A percentile compares a stretch with the other conserved stretches of the same genome.
These are phyloP conservation scores for Leptomonas pyrrhocoris DNA, from an alignment of 208 protist species.

Conservation along the genomic window DNA sequence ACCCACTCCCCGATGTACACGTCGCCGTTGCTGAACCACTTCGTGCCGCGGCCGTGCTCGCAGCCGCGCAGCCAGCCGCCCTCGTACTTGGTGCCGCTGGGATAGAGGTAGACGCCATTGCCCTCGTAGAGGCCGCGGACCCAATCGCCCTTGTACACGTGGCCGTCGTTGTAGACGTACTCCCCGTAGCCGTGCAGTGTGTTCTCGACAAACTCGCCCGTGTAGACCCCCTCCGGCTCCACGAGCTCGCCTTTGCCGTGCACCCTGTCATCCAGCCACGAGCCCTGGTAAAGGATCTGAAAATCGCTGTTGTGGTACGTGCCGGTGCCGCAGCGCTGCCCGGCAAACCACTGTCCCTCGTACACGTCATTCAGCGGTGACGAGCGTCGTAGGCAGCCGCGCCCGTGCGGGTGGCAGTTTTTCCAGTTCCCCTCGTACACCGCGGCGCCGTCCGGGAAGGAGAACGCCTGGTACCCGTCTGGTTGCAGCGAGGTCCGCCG, in stretches of 20 bases:
- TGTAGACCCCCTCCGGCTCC: conserved; percentile 80
- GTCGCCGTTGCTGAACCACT: conserved; percentile 82
- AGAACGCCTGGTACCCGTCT: conserved; percentile 83
- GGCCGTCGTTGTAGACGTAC: conserved; percentile 88
- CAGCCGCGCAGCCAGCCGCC: conserved; percentile 70
- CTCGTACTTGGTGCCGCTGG: conserved; percentile 76
- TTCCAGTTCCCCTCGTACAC: conserved; percentile 92
- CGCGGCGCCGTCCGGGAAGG: conserved; percentile 76
- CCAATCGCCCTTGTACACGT: conserved; percentile 92
- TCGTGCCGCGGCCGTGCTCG: conserved; percentile 77
- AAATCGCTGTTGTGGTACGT: conserved; percentile 58
- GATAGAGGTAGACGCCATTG: conserved; percentile 70
- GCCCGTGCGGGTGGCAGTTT: conserved; percentile 84
- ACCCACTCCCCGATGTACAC: conserved; percentile 78
- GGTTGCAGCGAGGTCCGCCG: conserved; percentile 57
- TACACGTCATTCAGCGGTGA: conserved; percentile 69
- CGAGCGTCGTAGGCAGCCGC: conserved; percentile 61
- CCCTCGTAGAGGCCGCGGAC: conserved; percentile 72
- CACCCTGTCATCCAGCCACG: conserved; percentile 81
- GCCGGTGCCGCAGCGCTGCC: conserved; percentile 76
- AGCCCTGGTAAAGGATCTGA: conserved; percentile 78
- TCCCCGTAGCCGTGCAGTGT: conserved; percentile 83
- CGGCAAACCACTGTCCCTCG: conserved; percentile 89
- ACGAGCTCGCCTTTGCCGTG: conserved; percentile 85
- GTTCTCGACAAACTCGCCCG: conserved; percentile 81